Conservation (phyloP, 306 rosid species). For the Macrotyloma uniflorum region DNA sequence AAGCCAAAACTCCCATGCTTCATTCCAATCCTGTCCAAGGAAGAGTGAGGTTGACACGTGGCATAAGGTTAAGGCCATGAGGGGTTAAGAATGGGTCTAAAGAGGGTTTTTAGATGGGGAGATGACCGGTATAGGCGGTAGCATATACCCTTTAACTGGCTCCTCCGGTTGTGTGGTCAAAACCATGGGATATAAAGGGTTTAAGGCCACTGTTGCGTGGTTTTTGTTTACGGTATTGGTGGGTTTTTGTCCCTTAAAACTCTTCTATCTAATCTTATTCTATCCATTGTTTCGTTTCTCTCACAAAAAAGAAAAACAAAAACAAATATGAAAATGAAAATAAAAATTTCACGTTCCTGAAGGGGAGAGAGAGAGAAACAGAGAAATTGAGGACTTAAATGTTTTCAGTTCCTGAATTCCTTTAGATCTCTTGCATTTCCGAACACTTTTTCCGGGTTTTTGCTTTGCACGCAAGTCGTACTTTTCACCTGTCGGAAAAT, state of each 20-base stretch:
- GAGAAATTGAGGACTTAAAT: constrained; percentile 25
- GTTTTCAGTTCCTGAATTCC: constrained; percentile 40
- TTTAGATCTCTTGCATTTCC: constrained; percentile 52
- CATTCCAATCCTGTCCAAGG: constrained; percentile 20
- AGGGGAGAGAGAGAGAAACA: neutral
- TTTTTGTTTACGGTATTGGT: constrained; percentile 49
- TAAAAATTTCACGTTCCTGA: constrained; percentile 22
- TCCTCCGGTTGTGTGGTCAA: constrained; percentile 70
- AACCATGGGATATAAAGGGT: constrained; percentile 59
- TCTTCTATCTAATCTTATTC: constrained; percentile 23
- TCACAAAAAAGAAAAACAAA: neutral
- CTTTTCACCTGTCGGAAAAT: constrained; percentile 2
- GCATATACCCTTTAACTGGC: constrained; percentile 48
- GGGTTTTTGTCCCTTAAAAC: constrained; percentile 51
- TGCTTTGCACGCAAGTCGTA: constrained; percentile 13
- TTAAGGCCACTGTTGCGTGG: constrained; percentile 71
- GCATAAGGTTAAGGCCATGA: constrained; percentile 23
- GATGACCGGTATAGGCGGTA: constrained; percentile 50
- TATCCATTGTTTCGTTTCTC: constrained; percentile 31
- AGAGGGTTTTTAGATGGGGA: constrained; percentile 28
- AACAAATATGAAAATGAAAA: neutral
- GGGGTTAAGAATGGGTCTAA: constrained; percentile 58
- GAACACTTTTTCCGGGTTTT: neutral
- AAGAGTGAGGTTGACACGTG: constrained; percentile 56
- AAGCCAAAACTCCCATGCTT: constrained; percentile 29